Conservation (phyloP, 805 yeast species). For the Candida maesae region DNA sequence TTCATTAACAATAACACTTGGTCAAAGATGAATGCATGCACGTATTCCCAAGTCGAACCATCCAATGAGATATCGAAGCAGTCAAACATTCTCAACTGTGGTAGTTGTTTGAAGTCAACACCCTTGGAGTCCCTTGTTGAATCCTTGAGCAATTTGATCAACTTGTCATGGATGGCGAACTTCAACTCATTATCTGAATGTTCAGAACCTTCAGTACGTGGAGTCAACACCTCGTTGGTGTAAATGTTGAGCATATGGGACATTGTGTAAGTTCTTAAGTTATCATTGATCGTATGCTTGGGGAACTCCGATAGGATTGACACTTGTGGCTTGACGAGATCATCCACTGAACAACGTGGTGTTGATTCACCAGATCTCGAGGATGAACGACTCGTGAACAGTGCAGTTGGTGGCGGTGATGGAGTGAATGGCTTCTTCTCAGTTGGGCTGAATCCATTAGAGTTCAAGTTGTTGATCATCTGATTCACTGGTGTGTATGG, state of each 20-base stretch:
- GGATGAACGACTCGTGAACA: constrained; percentile 3
- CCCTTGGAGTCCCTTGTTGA: constrained; percentile 11
- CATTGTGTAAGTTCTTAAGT: constrained; percentile 6
- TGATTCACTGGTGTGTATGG: constrained; percentile 25
- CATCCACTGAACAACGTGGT: constrained; percentile 12
- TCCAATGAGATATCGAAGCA: constrained; percentile 38
- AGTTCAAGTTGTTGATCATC: constrained; percentile 17
- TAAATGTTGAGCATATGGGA: constrained; percentile 21
- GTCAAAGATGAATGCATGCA: constrained; percentile 33
- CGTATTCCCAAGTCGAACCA: constrained; percentile 39
- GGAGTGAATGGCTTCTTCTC: not conserved
- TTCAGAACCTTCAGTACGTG: not conserved
- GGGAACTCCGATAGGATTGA: constrained; percentile 22
- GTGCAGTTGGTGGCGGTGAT: not conserved
- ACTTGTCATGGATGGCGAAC: constrained; percentile 13
- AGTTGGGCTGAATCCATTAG: constrained; percentile 15
- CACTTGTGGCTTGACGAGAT: constrained; percentile 18
- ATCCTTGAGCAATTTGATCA: constrained; percentile 4
- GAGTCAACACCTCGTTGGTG: constrained; percentile 15
- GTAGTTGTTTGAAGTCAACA: constrained; percentile 19
- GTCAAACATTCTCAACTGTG: constrained; percentile 38
- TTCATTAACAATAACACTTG: constrained; percentile 28
- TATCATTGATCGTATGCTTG: constrained; percentile 19
- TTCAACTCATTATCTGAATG: constrained; percentile 10
- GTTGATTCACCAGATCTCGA: not conserved